A percentile compares a stretch with the other conserved stretches of the same genome.
Evolutionary conservation across 495 filamentous ascomycete species (phyloP).

Genomic region (Tuber melanosporum): DNA sequence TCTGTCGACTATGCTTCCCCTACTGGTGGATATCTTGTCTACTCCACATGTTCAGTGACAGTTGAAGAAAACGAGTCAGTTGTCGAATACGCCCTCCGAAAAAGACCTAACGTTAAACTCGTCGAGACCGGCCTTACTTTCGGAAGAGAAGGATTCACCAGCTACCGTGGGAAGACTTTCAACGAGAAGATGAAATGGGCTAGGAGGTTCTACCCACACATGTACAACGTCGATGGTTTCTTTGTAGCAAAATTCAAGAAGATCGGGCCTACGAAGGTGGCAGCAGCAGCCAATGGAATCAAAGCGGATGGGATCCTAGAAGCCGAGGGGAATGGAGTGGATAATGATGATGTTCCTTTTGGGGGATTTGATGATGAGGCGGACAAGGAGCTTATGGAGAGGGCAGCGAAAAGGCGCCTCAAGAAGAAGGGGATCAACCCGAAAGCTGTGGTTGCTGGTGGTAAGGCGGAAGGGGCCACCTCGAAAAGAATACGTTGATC

Average conservation of each 20-base stretch:
- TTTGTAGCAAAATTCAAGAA: conserved; percentile 98
- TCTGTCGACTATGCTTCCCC: conserved; percentile 77
- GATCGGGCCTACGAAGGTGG: conserved; percentile 61
- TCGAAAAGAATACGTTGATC: no score
- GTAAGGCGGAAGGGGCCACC: conserved; percentile 35
- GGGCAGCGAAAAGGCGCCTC: conserved; percentile 53
- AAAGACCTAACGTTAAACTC: conserved; percentile 85
- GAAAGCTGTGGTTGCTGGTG: conserved; percentile 46
- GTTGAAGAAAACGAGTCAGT: conserved; percentile 92
- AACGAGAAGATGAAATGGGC: conserved; percentile 77
- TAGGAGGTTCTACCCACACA: conserved; percentile 84
- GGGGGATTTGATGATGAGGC: conserved; percentile 60
- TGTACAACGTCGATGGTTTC: conserved; percentile 97
- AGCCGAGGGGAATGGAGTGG: conserved; percentile 39
- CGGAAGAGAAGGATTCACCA: conserved; percentile 82
- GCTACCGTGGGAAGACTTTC: conserved; percentile 83
- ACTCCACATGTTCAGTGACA: conserved; percentile 86
- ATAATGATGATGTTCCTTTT: conserved; percentile 52
- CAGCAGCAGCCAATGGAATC: conserved; percentile 46
- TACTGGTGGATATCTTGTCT: conserved; percentile 89
- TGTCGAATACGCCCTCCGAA: conserved; percentile 82
- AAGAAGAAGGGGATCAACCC: conserved; percentile 63
- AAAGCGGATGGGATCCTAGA: conserved; percentile 46
- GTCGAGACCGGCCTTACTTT: conserved; percentile 92
- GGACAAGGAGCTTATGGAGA: conserved; percentile 55